Conservation (phyloP, 176 grass and related monocot genomes). For the Urochloa ruziziensis region DNA sequence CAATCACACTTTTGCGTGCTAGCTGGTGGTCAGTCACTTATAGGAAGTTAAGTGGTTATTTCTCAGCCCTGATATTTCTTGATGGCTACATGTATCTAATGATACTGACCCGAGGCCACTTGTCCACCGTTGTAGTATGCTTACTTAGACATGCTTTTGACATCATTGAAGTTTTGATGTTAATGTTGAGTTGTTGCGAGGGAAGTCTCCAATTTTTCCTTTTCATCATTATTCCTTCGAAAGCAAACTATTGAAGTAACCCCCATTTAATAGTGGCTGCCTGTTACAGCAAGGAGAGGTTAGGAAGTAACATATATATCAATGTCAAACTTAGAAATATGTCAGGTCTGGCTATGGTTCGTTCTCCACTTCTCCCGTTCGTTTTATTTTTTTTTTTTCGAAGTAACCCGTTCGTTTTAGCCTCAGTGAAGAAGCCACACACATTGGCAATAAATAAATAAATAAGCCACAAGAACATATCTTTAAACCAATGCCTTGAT, state of each 20-base stretch:
- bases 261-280: not conserved
- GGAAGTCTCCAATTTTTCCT: not conserved
- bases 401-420: not conserved
- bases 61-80: slow-evolving; percentile 16
- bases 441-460: not conserved
- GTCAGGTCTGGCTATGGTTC: slow-evolving; percentile 5
- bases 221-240: slow-evolving; percentile 11
- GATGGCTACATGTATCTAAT: slow-evolving; percentile 18
- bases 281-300: not conserved
- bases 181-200: slow-evolving; percentile 28
- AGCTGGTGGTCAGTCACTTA: slow-evolving; percentile 16
- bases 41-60: slow-evolving; percentile 10
- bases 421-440: slow-evolving; percentile 16
- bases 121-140: slow-evolving; percentile 7
- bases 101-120: slow-evolving; percentile 24
- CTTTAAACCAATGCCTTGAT: not conserved
- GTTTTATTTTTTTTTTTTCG: not conserved
- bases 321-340: slow-evolving; percentile 21
- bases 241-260: slow-evolving; percentile 14
- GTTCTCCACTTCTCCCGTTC: not conserved
- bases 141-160: slow-evolving; percentile 24
- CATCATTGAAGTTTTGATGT: slow-evolving; percentile 27
- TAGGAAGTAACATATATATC: not conserved
- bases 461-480: not conserved
- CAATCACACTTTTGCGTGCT: not conserved